Evolutionary conservation across 148 eudicot species (phyloP), one percentile per base, ranked within the genome.

Genomic region (Euryodendron excelsum): DNA sequence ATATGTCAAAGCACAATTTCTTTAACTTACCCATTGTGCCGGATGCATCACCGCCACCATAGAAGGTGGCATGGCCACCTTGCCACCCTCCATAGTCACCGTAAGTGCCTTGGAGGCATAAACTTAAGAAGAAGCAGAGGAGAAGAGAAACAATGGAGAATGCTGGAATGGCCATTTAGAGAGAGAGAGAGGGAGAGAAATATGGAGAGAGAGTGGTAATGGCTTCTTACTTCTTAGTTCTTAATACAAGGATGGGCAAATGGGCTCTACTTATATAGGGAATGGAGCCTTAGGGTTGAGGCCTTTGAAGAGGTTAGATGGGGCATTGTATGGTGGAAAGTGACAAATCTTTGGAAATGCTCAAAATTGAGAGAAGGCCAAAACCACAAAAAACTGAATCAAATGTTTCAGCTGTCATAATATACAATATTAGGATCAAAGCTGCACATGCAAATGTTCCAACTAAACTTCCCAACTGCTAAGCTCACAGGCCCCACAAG

Each of bases 11-110:
- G 15, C 20, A 14, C 3, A 69, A 48, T n/a, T 69, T 25, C 2
- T 48, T 9, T 0, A 56, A 80, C 90, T 37, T 83, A 93, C 97
- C 97, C 97, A 93, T 93, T 30, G 97, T 93, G 76, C 97, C 97
- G 15, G 95, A 86, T 1, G 95, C 97, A 73, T 93, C 97, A 21
- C 95, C 86, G 11, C 97, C 97, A 21, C 95, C 97, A 21, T 93
- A 93, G 83, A 93, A 93, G 30, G 97, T 93, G 65, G 95, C 97
- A 81, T 93, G 97, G 31, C 87, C 94, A 33, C 69, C 79, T 64
- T 74, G 48, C 96, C 96, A 92, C 9, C 86, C 96, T 33, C 90
- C 90, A 31, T 83, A 82, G 69, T 81, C 82, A 58, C 53, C 84
- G 25, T 65, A 83, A 11, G 77, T 21, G 17, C 60, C 83, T 1